Base-by-base conservation (phyloP, 495 filamentous ascomycete species). In the Daldinia childiae region DNA sequence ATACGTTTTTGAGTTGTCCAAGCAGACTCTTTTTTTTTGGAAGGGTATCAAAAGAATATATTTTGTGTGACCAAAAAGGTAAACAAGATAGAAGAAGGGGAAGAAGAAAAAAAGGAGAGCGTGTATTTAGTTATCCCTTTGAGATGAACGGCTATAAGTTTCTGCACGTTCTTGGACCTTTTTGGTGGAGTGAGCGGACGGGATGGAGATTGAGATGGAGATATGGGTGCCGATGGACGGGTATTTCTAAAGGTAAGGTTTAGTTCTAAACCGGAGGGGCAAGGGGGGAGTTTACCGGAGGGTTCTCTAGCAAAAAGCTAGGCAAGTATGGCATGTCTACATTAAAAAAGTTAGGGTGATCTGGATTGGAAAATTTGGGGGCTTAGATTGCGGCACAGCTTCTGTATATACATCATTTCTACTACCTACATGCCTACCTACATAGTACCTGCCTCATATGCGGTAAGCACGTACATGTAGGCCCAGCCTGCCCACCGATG, bases 381-480 rank as follows among this genome's bases (percentile, higher is more conserved):
- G 70, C 70, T 73, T 73, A 73, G 70, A 73, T 62, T 68, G 65
- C 61, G 70, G 70, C 70, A 73, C 70, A 69, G 70, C 65, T 50
- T 61, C 45, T 52, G 68, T 65, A 62, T 68, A 65, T 68, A 68
- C 70, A 59, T 68, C 70, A 59, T 68, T 61, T 73, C 34, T 39
- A 43, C 39, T 30, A 54, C 50, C 24, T 54, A 54, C 50, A 3
- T 29, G 50, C 24, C 24, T 30, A n/a, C n/a, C n/a, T n/a, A n/a
- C n/a, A n/a, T n/a, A 54, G 50, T 62, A 70, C 56, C 38, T 64
- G n/a, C 39, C 45, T 60, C 43, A 34, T 24, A 72, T 67, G 54
- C 38, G 58, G 63, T 58, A 66, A 64, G 64, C 56, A 63, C 19
- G 26, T 61, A 50, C 48, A 19, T 54, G 32, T 55, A 61, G 14